Evolutionary conservation across 192 early-diverging fungal genomes (phyloP), one percentile per base, ranked within the genome.

Genomic region (Linderina pennispora): DNA sequence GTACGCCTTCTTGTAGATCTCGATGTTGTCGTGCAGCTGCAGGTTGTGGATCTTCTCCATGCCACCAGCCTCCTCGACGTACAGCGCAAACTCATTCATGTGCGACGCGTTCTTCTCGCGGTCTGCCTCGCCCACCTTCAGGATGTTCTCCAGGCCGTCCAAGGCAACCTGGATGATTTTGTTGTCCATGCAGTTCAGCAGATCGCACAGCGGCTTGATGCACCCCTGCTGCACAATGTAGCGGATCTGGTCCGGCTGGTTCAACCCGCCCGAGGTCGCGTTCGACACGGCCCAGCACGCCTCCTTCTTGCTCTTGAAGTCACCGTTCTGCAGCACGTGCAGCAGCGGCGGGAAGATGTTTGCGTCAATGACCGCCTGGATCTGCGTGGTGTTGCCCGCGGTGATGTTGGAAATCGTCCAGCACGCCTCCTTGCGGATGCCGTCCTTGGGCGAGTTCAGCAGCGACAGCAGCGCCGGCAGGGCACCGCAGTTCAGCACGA

Each of bases 341-440:
- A 96, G 87, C 23, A 99, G 79, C 11, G 88, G 91, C 11, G 94
- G 91, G 46, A 97, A 81, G 39, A 97, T 77, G 71, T 90, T 91
- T 58, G 90, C 90, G 42, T 99, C 91, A 49, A 99, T 94, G 34
- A 99, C 85, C 23, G 79, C 78, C 74, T 99, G 86, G 73, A 99
- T 97, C 71, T 99, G 94, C 16, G 66, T 58, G 15, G 88, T 76
- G 64, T 88, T 94, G 34, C 96, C 96, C 9, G 96, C 94, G 22
- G 96, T 99, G 67, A 99, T 89, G 77, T 99, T 99, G 20, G 92
- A 95, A 40, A 99, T 92, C 13, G 96, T 99, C 96, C 96, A 99
- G 76, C 94, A 97, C 36, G 94, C 91, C 71, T 99, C 96, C 80
- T 99, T 99, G 56, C 92, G 82, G 65, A 99, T 96, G 35, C 81